Base-by-base conservation (phyloP, 2,329 filamentous ascomycete species). In the Diplodia sapinea region DNA sequence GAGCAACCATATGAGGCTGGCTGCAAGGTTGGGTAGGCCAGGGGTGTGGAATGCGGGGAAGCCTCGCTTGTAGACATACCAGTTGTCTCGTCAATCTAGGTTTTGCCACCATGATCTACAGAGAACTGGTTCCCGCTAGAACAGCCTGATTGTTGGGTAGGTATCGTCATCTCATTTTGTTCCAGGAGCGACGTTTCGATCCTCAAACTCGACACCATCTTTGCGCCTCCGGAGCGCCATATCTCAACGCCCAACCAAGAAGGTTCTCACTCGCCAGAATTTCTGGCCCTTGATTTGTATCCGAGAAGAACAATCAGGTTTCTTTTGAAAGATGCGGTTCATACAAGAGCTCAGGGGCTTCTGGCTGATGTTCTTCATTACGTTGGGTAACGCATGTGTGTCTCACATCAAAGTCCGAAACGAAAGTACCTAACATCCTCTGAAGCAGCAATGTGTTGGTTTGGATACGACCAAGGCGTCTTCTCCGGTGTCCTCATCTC, bases 381-480 rank as follows among this genome's bases (percentile, higher is more conserved):
- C 52, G 4, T 9, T 55, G 52, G 52, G 52, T 20, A 55, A 55
- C 17, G 15, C 52, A 4, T 17, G 52, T 55, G n/a, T 33, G n/a
- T n/a, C 4, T 20, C n/a, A 20, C n/a, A 6, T 20, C 7, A 11
- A n/a, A 36, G 12, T 17, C 17, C 15, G 11, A 33, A 36, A 23
- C 52, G 31, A 7, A 9, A 23, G 31, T 13, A 20, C 5, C 52
- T 55, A 17, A 55, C 31, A 17, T 55, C 2, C 36, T 20, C 12
- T 8, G 11, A 3, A 59, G 38, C 36, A 11, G 36, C 56, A 13
- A 59, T 59, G 57, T 33, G 68, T 26, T 71, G 70, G 70, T 71
- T 70, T 50, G 70, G 70, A 2, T 71, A 71, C 26, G 70, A 71
- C 55, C 70, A 71, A 56, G 70, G 70, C 49, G 68, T 71, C 31